These are phyloP conservation scores for Pseudogymnoascus sp. DNA, from an alignment of 2,329 filamentous ascomycete species.

Conservation along the genomic window DNA sequence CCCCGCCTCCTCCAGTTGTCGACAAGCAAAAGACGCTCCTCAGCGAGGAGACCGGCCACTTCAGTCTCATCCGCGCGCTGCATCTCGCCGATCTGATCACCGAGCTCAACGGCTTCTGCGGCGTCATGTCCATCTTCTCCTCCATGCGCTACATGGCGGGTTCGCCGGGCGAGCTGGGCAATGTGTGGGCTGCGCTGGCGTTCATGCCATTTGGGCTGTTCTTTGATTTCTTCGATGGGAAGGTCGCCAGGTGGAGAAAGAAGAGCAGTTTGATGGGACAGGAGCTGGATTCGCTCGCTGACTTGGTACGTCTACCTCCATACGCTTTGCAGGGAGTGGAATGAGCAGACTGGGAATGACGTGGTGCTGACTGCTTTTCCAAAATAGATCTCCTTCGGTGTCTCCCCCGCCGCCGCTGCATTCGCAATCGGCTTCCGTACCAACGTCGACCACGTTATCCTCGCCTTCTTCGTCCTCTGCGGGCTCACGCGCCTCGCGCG, in stretches of 20 bases:
- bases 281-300: conserved; percentile 90
- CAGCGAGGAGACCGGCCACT: conserved; percentile 62
- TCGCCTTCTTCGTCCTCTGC: conserved; percentile 88
- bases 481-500: conserved; percentile 87
- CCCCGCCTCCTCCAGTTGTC: conserved; percentile 36
- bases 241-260: conserved; percentile 89
- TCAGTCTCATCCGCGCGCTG: conserved; percentile 59
- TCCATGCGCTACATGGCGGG: conserved; percentile 80
- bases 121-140: conserved; percentile 91
- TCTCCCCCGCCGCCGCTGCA: conserved; percentile 77
- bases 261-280: conserved; percentile 98
- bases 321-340: not conserved
- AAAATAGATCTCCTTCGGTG: conserved; percentile 82
- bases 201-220: conserved; percentile 92
- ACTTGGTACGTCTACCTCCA: conserved; percentile 56
- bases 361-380: not conserved
- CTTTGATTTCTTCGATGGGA: conserved; percentile 97
- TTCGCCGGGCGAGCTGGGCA: conserved; percentile 53
- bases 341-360: not conserved
- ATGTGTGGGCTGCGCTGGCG: conserved; percentile 73
- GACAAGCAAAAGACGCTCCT: conserved; percentile 73
- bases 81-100: conserved; percentile 81
- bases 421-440: conserved; percentile 87
- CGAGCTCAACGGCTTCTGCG: conserved; percentile 76
- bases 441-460: conserved; percentile 64